These are phyloP conservation scores for Fusarium udum DNA, from an alignment of 2,329 filamentous ascomycete species.

Conservation along the genomic window DNA sequence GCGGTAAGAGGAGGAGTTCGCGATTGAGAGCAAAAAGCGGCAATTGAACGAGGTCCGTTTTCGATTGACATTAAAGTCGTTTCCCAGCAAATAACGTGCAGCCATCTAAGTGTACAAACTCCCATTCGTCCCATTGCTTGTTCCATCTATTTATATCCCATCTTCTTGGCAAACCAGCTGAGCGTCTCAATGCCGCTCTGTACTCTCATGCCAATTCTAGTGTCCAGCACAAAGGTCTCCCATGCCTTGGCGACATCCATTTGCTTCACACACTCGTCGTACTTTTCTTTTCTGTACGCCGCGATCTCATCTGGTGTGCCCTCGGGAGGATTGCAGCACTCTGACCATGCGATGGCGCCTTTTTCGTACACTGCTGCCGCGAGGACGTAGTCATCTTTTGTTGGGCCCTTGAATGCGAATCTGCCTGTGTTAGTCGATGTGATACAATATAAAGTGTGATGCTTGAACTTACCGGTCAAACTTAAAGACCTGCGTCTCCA, in stretches of 20 bases:
- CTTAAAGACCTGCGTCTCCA: conserved; percentile 71
- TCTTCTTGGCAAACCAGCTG: conserved; percentile 60
- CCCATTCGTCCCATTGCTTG: not conserved
- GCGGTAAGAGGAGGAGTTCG: conserved; percentile 42
- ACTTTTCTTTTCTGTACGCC: conserved; percentile 56
- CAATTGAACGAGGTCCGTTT: not conserved
- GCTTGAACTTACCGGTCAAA: conserved; percentile 68
- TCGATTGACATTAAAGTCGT: not conserved
- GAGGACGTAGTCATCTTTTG: conserved; percentile 74
- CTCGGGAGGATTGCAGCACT: conserved; percentile 58
- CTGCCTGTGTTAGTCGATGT: conserved; percentile 48
- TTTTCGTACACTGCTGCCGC: conserved; percentile 88
- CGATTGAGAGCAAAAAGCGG: conserved; percentile 39
- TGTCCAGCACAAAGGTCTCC: conserved; percentile 78
- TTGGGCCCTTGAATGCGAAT: conserved; percentile 64
- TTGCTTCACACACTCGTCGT: conserved; percentile 70
- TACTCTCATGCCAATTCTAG: conserved; percentile 77
- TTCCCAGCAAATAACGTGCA: not conserved
- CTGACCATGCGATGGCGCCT: conserved; percentile 81
- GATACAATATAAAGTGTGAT: accelerated
- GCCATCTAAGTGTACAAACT: conserved; percentile 27
- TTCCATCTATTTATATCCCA: conserved; percentile 46
- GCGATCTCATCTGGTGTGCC: conserved; percentile 46
- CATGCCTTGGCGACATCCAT: conserved; percentile 74
- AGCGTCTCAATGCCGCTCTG: conserved; percentile 75